phyloP scores from a whole-genome alignment of 495 filamentous ascomycete species.

The Tricharina praecox region DNA sequence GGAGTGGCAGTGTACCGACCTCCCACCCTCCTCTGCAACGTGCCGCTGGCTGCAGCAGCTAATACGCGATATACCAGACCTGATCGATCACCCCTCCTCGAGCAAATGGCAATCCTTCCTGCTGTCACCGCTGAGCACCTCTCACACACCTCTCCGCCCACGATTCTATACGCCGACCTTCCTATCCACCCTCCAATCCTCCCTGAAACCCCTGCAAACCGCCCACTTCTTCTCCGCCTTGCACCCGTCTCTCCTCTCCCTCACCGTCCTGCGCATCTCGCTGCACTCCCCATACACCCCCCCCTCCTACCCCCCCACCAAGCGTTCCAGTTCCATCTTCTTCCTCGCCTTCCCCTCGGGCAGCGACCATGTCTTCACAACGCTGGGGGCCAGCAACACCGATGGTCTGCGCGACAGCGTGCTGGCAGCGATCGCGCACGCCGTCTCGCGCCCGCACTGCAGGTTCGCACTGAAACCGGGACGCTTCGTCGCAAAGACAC shows the following conservation, averaged over 20 bases:
- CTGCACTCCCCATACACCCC: constrained; percentile 39
- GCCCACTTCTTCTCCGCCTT: constrained; percentile 62
- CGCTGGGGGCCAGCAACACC: constrained; percentile 40
- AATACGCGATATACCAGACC: constrained; percentile 27
- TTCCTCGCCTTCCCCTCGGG: constrained; percentile 61
- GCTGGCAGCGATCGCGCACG: constrained; percentile 58
- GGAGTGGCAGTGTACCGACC: constrained; percentile 29
- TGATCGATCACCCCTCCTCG: constrained; percentile 57
- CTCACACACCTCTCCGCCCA: constrained; percentile 37
- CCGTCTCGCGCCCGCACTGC: constrained; percentile 51
- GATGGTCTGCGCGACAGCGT: constrained; percentile 52
- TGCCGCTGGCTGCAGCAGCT: neutral
- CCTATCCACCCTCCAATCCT: constrained; percentile 49
- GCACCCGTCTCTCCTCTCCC: constrained; percentile 40
- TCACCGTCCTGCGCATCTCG: constrained; percentile 58
- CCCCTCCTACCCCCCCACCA: constrained; percentile 35
- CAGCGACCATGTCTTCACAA: constrained; percentile 55
- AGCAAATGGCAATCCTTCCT: constrained; percentile 62
- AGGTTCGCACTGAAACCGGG: constrained; percentile 50
- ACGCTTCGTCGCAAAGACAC: constrained; percentile 46
- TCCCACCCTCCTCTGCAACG: neutral
- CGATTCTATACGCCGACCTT: constrained; percentile 63
- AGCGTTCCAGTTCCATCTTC: constrained; percentile 34
- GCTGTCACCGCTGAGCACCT: constrained; percentile 30
- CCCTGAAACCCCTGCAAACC: constrained; percentile 56